These are phyloP conservation scores for Pleurotus platypus DNA, from an alignment of 768 basidiomycete species.

Conservation along the genomic window DNA sequence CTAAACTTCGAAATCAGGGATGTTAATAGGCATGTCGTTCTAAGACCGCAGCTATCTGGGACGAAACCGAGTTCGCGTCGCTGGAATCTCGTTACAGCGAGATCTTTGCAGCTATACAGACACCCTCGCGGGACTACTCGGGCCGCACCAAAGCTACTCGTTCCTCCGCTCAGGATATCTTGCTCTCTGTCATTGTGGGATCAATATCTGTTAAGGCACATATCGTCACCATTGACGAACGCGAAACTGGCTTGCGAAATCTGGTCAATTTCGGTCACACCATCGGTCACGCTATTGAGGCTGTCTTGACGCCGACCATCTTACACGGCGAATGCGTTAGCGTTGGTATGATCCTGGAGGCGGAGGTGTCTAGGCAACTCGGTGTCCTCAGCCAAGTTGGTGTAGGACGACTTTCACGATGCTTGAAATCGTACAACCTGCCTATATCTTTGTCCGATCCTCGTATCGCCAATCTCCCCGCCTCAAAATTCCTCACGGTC, in stretches of 20 bases:
- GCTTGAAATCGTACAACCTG: slow-evolving; percentile 87
- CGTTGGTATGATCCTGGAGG: slow-evolving; percentile 96
- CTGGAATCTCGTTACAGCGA: slow-evolving; percentile 84
- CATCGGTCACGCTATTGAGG: slow-evolving; percentile 98
- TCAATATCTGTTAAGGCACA: slow-evolving; percentile 95
- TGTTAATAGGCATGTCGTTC: background rate
- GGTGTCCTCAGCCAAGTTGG: slow-evolving; percentile 89
- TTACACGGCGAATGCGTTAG: slow-evolving; percentile 96
- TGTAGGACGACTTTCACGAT: slow-evolving; percentile 84
- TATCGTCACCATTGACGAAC: slow-evolving; percentile 95
- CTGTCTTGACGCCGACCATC: slow-evolving; percentile 87
- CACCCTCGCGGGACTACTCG: slow-evolving; percentile 56
- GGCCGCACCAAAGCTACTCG: slow-evolving; percentile 63
- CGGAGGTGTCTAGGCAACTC: slow-evolving; percentile 85
- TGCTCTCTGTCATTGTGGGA: slow-evolving; percentile 87
- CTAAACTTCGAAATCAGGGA: too few species aligned
- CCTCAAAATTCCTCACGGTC: slow-evolving; percentile 70
- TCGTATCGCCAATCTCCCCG: slow-evolving; percentile 67
- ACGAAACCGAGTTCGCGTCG: slow-evolving; percentile 81
- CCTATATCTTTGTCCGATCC: slow-evolving; percentile 82
- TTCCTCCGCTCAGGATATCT: slow-evolving; percentile 72
- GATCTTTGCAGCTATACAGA: slow-evolving; percentile 82
- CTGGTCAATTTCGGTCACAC: slow-evolving; percentile 99
- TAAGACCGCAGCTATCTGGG: slow-evolving; percentile 99
- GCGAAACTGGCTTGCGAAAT: slow-evolving; percentile 94